Percentiles rank a stretch among this genome's conserved stretches.
Evolutionary conservation across 2,329 filamentous ascomycete genomes (phyloP).

Genomic region (Aspergillus luchuensis): DNA sequence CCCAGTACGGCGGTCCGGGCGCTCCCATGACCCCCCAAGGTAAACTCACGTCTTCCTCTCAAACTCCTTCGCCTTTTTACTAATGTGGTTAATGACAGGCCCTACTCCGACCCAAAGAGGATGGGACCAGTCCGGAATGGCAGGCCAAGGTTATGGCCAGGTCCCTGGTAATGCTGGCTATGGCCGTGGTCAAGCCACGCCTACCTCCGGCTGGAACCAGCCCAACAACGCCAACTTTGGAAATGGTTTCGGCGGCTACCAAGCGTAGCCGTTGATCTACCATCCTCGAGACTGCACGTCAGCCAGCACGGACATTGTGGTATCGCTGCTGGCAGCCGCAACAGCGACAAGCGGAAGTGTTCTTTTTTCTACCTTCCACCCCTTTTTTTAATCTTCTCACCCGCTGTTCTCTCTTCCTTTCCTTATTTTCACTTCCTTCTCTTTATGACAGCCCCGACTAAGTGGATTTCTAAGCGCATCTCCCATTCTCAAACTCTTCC

Average conservation of each 20-base stretch:
- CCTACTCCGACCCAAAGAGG: conserved; percentile 61
- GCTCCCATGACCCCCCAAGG: conserved; percentile 64
- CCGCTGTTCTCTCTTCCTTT: conserved; percentile 23
- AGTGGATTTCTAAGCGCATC: conserved; percentile 44
- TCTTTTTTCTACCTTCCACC: conserved; percentile 14
- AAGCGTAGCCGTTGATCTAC: conserved; percentile 49
- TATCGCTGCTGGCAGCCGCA: conserved; percentile 18
- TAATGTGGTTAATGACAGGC: conserved; percentile 39
- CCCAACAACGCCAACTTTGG: conserved; percentile 52
- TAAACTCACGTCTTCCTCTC: conserved; percentile 28
- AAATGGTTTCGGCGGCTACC: conserved; percentile 63
- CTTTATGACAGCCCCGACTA: conserved; percentile 33
- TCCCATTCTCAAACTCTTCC: conserved; percentile 38
- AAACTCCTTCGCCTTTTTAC: conserved; percentile 4
- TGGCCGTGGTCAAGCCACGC: conserved; percentile 68
- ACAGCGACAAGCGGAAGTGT: conserved; percentile 19
- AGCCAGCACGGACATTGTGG: conserved; percentile 18
- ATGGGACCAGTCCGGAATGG: conserved; percentile 54
- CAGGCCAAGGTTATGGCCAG: conserved; percentile 60
- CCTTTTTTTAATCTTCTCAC: conserved; percentile 22
- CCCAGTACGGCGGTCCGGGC: conserved; percentile 80
- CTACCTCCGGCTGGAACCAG: conserved; percentile 56
- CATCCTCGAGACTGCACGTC: conserved; percentile 7
- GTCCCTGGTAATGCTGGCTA: conserved; percentile 76
- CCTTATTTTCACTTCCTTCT: conserved; percentile 17